Evolutionary conservation across 257 asterid species (phyloP).

Genomic region (Ligustrum vulgare): DNA sequence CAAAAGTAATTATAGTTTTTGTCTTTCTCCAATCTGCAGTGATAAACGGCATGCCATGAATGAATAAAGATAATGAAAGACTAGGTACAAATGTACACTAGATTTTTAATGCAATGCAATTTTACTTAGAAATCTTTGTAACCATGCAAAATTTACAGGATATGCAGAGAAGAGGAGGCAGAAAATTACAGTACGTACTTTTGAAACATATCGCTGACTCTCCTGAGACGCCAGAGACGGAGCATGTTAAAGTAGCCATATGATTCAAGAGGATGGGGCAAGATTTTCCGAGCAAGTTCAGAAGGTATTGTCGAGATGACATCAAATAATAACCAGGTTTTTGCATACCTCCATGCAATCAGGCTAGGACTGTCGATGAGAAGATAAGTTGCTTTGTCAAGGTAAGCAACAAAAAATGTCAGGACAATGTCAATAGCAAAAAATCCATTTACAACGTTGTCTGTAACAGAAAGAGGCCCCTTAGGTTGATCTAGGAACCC

Average conservation of each 20-base stretch:
- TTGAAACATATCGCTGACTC: constrained; percentile 72
- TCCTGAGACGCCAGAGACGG: constrained; percentile 84
- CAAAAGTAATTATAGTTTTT: constrained; percentile 55
- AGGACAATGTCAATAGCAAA: constrained; percentile 65
- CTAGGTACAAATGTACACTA: not conserved
- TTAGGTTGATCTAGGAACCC: constrained; percentile 62
- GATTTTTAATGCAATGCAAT: not conserved
- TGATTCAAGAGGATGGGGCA: constrained; percentile 37
- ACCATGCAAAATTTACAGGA: not conserved
- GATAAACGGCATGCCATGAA: not conserved
- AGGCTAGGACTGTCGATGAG: constrained; percentile 48
- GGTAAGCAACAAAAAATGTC: constrained; percentile 87
- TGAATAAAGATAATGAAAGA: too few relatives aligned
- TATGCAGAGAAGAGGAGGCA: not conserved
- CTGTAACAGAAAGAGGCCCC: constrained; percentile 45
- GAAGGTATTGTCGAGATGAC: constrained; percentile 68
- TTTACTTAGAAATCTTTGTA: not conserved
- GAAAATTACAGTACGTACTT: constrained; percentile 46
- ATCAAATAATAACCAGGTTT: constrained; percentile 61
- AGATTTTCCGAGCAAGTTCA: constrained; percentile 35
- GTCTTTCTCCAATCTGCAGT: constrained; percentile 75
- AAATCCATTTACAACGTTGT: constrained; percentile 61
- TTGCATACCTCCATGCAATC: constrained; percentile 61
- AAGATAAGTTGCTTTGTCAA: constrained; percentile 57
- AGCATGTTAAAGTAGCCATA: constrained; percentile 66